phyloP scores from a whole-genome alignment of 2,329 filamentous ascomycete species.

The Paracoccidioides lutzii region DNA sequence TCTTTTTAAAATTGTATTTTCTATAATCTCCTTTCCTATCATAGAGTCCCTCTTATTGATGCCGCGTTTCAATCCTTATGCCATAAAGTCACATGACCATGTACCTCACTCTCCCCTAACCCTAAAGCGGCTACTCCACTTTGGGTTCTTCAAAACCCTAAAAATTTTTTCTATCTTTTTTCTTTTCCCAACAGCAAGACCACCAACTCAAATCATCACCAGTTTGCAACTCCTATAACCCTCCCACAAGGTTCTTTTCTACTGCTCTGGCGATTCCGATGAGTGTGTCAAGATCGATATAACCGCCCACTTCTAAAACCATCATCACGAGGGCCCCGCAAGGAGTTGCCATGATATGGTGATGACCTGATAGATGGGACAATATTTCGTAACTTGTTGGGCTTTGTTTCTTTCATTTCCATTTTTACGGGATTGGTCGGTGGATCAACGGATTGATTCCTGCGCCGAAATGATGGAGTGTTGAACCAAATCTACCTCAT shows the following conservation, averaged over 20 bases:
- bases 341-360: conserved; percentile 31
- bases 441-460: neutral
- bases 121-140: neutral
- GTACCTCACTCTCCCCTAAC: neutral
- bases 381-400: conserved; percentile 12
- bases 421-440: neutral
- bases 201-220: conserved; percentile 65
- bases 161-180: conserved; percentile 18
- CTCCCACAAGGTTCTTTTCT: conserved; percentile 17
- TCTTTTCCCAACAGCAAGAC: conserved; percentile 43
- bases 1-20: no score
- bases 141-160: neutral
- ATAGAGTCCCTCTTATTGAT: no score
- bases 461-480: neutral
- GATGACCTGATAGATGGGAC: conserved; percentile 36
- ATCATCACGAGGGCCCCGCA: conserved; percentile 52
- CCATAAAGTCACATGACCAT: neutral
- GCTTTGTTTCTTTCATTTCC: neutral
- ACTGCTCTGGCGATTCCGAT: conserved; percentile 60
- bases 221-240: conserved; percentile 29
- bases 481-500: neutral
- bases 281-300: conserved; percentile 53
- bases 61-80: no score
- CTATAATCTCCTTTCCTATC: no score
- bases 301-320: conserved; percentile 60